phyloP scores from a whole-genome alignment of 148 eudicot genomes.

The Chenopodium quinoa region DNA sequence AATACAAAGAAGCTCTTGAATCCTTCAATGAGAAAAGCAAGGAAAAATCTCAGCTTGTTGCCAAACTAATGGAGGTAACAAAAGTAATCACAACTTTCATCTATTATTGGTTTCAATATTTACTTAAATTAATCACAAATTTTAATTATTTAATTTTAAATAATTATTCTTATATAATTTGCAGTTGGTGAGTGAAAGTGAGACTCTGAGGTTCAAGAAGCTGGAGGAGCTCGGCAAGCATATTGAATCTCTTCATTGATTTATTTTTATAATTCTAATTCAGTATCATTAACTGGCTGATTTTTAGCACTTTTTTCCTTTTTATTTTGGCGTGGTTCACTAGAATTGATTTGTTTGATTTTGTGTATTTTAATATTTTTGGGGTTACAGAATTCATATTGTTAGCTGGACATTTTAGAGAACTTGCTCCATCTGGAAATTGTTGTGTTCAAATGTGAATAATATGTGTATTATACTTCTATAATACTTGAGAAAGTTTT shows the following conservation, averaged over 20 bases:
- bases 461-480: not conserved
- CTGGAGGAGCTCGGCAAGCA: slow-evolving; percentile 67
- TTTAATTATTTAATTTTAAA: not conserved
- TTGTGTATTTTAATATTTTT: slow-evolving; percentile 8
- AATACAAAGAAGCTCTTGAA: slow-evolving; percentile 55
- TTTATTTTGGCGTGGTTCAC: slow-evolving; percentile 15
- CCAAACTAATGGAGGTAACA: slow-evolving; percentile 60
- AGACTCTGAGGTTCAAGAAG: slow-evolving; percentile 52
- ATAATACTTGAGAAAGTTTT: not conserved
- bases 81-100: not conserved
- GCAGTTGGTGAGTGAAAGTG: slow-evolving; percentile 62
- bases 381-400: not conserved
- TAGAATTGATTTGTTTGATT: slow-evolving; percentile 17
- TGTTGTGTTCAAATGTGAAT: slow-evolving; percentile 12
- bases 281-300: slow-evolving; percentile 19
- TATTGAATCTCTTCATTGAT: slow-evolving; percentile 44
- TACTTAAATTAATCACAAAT: not conserved
- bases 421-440: not conserved
- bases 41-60: slow-evolving; percentile 54
- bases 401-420: not conserved
- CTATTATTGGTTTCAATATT: not conserved
- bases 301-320: not conserved
- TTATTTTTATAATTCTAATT: not conserved
- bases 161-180: not conserved
- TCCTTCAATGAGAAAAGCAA: slow-evolving; percentile 56